Evolutionary conservation across 2,329 filamentous ascomycete species (phyloP).

Genomic region (Elsinoe necatrix): DNA sequence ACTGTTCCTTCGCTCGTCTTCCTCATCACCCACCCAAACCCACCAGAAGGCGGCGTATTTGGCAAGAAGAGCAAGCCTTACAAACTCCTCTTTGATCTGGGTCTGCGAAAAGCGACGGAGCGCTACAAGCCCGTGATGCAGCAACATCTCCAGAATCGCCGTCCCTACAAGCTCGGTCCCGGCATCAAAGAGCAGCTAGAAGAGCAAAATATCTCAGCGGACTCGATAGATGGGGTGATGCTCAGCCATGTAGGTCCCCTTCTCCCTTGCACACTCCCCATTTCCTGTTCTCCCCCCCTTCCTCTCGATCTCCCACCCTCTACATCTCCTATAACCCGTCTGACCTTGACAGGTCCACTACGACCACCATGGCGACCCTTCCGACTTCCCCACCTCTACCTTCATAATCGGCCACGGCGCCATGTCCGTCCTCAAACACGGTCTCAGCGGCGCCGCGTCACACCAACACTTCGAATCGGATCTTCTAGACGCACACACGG

Average conservation of each 20-base stretch:
- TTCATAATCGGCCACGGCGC: conserved; percentile 47
- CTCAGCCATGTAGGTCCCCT: conserved; percentile 38
- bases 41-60: conserved; percentile 2
- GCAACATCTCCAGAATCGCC: conserved; percentile 38
- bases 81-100: conserved; percentile 47
- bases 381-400: conserved; percentile 41
- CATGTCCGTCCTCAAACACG: conserved; percentile 32
- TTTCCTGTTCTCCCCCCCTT: no score
- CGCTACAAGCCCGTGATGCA: conserved; percentile 39
- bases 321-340: neutral
- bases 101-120: conserved; percentile 39
- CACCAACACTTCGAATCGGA: conserved; percentile 39
- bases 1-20: conserved; percentile 49
- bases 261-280: neutral
- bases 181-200: conserved; percentile 35
- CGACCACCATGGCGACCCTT: conserved; percentile 50
- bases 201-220: conserved; percentile 30
- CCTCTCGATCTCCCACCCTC: neutral
- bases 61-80: conserved; percentile 22
- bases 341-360: conserved; percentile 37
- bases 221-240: conserved; percentile 36
- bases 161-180: conserved; percentile 38
- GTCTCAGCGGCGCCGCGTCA: conserved; percentile 24
- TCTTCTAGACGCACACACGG: conserved; percentile 35
- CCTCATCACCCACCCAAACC: conserved; percentile 39